Base-by-base conservation (phyloP, 2,329 filamentous ascomycete species). In the Cordyceps tenuipes region DNA sequence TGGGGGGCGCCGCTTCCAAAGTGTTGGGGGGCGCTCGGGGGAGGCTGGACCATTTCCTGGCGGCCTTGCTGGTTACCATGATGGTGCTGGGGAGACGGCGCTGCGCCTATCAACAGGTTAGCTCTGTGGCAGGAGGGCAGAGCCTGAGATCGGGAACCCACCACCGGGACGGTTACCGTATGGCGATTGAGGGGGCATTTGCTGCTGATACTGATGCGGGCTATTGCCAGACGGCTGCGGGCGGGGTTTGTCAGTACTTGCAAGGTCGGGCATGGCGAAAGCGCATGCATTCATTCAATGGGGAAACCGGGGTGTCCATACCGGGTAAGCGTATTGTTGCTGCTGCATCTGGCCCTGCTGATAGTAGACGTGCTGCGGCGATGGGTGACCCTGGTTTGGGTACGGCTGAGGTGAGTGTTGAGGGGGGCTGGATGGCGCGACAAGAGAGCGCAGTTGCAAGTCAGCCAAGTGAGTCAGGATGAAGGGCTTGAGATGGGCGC, bases 1-100 rank as follows among this genome's bases (percentile, higher is more conserved):
- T 85, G 80, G 19, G 91, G 91, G 15, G 92, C 91, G 61, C 91
- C 91, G 63, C 86, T 80, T 60, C 91, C 90, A 69, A 94, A 94
- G 63, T 82, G 78, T 71, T 92, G 89, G 64, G 87, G 80, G 58
- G 81, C 76, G 61, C 79, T 71, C 19, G 88, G 87, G 8, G 89
- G 89, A 56, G 86, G 82, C 2, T 85, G 80, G 55, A 89, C 89
- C 9, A 76, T 82, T 64, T 72, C 72, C 55, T 79, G 79, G 83
- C 61, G 61, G 3, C 49, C 55, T 36, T 53, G 55, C 41, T 53
- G 50, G 9, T 19, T 26, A 15, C 61, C 56, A 15, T 62, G 44
- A 5, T 44, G 44, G 10, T 55, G 36, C 39, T 56, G 52, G 13
- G 52, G 52, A 19, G 59, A 39, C 12, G 52, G 52, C 4, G 46